Evolutionary conservation across 2,329 filamentous ascomycete genomes (phyloP), one percentile per base, ranked within the genome.

Genomic region (Dactylellina parvicollis): DNA sequence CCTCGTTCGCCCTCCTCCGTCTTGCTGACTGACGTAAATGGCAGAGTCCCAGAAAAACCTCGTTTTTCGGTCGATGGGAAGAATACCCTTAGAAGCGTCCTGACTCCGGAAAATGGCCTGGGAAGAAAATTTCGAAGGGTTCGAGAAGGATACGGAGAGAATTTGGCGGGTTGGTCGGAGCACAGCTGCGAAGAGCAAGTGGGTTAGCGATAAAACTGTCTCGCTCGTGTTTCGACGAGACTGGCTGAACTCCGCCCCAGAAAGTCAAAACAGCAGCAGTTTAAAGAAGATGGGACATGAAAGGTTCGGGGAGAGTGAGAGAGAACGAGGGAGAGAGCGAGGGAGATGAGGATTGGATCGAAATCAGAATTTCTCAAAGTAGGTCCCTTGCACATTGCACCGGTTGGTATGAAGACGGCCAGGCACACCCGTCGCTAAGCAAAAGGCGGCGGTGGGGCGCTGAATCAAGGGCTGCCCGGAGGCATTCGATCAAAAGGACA

Each of bases 221-320:
- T 69, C 64, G 64, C 22, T 69, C 54, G 64, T 69, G 64, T 60
- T 60, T 69, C 55, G 55, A 69, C 30, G 44, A 59, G 64, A 69
- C 64, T 69, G 64, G 55, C 55, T 47, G 14, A 56, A 32, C 7
- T 9, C 9, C 42, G 54, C 8, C 54, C 22, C 18, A 20, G 34
- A 18, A 66, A 30, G 49, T 40, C 16, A 22, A 24, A 64, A 32
- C 16, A n/a, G n/a, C n/a, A n/a, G n/a, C n/a, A n/a, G n/a, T n/a
- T n/a, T n/a, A n/a, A n/a, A n/a, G n/a, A n/a, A n/a, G n/a, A n/a
- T n/a, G n/a, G n/a, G n/a, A n/a, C n/a, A n/a, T n/a, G n/a, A n/a
- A n/a, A n/a, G n/a, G n/a, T n/a, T n/a, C n/a, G n/a, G 52, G 26
- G 34, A 20, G n/a, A 36, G 26, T 28, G 44, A 44, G 28, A 47